A percentile compares a stretch with the other conserved stretches of the same genome.
Evolutionary conservation across 2,329 filamentous ascomycete genomes (phyloP).

Genomic region (Xylariaceae sp.): DNA sequence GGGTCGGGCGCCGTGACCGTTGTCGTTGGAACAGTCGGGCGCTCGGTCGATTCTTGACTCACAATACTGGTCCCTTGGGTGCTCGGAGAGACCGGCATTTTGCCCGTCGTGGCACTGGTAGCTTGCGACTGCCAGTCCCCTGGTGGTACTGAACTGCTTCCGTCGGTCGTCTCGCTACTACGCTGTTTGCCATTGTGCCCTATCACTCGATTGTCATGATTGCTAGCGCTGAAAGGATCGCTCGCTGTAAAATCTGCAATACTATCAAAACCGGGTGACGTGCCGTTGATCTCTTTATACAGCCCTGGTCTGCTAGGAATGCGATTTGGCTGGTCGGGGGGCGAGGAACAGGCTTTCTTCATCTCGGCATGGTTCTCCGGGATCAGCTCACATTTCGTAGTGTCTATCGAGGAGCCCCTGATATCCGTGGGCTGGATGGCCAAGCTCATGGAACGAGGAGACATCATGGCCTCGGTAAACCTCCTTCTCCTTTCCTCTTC

Average conservation of each 20-base stretch:
- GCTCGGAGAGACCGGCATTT: slow-evolving; percentile 66
- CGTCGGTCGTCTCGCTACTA: slow-evolving; percentile 64
- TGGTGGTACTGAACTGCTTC: slow-evolving; percentile 56
- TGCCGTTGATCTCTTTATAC: slow-evolving; percentile 50
- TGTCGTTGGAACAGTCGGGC: slow-evolving; percentile 45
- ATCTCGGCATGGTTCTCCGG: slow-evolving; percentile 32
- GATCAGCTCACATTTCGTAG: slow-evolving; percentile 22
- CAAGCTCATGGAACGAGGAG: slow-evolving; percentile 49
- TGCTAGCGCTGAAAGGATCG: slow-evolving; percentile 51
- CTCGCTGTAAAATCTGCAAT: slow-evolving; percentile 52
- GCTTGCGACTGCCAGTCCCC: slow-evolving; percentile 66
- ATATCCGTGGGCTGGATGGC: slow-evolving; percentile 33
- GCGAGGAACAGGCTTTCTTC: slow-evolving; percentile 29
- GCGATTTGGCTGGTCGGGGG: slow-evolving; percentile 34
- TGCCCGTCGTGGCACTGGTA: slow-evolving; percentile 65
- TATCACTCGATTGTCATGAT: slow-evolving; percentile 38
- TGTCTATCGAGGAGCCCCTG: slow-evolving; percentile 23
- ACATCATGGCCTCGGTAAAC: slow-evolving; percentile 46
- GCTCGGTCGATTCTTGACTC: slow-evolving; percentile 61
- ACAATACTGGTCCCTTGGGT: slow-evolving; percentile 68
- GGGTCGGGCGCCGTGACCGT: slow-evolving; percentile 44
- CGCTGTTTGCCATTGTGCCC: slow-evolving; percentile 52
- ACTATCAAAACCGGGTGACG: slow-evolving; percentile 48
- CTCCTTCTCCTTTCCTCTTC: slow-evolving; percentile 42
- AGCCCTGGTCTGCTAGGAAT: slow-evolving; percentile 38